Conservation (phyloP, 2,329 filamentous ascomycete genomes). For the Trichoderma atroviride region DNA sequence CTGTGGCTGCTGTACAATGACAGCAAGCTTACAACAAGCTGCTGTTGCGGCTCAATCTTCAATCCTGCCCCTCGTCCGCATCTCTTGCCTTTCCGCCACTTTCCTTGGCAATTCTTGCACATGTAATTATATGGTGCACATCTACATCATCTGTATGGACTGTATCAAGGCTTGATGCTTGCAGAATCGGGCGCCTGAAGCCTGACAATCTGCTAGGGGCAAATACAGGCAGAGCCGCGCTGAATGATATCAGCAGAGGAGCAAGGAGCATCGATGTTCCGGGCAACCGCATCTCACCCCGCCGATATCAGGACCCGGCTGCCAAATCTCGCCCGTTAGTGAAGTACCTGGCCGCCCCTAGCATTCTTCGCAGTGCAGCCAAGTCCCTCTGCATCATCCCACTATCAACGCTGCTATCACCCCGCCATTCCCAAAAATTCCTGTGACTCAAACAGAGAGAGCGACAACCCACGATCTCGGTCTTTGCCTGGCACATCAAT, state of each 20-base stretch:
- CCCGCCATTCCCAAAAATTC: constrained; percentile 42
- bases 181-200: background rate
- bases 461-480: background rate
- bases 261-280: constrained; percentile 40
- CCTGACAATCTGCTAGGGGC: background rate
- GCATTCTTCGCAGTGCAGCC: background rate
- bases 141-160: background rate
- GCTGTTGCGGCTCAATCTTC: background rate
- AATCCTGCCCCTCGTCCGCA: background rate
- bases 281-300: constrained; percentile 25
- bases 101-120: no score
- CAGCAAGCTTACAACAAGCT: background rate
- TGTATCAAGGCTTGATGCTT: no score
- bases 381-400: constrained; percentile 22
- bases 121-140: no score
- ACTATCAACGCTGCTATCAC: constrained; percentile 27
- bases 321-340: constrained; percentile 23
- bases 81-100: background rate
- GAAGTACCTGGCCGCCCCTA: constrained; percentile 21
- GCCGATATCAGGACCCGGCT: constrained; percentile 16
- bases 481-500: constrained; percentile 32
- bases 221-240: background rate
- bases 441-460: constrained; percentile 43
- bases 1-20: constrained; percentile 17
- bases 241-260: background rate